Evolutionary conservation across 1,284 basidiomycete genomes (phyloP), one percentile per base, ranked within the genome.

Genomic region (Trichosporon coremiiforme): DNA sequence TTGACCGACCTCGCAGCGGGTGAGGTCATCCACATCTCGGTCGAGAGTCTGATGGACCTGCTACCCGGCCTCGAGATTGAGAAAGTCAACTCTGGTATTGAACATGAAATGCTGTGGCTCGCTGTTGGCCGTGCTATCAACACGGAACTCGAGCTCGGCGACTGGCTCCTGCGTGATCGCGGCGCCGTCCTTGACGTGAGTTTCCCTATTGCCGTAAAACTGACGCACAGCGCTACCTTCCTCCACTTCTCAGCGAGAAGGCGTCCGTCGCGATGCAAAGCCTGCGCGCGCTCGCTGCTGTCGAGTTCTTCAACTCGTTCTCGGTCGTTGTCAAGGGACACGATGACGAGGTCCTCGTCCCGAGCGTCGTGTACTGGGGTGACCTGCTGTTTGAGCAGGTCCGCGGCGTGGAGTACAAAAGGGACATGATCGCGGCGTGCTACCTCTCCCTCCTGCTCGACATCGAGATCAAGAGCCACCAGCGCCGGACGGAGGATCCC

Each of bases 71-170:
- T 64, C 17, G 73, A 75, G 22, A 20, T 66, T 41, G 29, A 33
- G 57, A 1, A 69, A 66, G 31, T 66, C 66, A n/a, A 65, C 2
- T 71, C 71, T 33, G 75, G 76, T 1, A 45, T 77, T 8, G 80
- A 79, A 55, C 76, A 72, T 33, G 81, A 82, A 64, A 66, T 81
- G 12, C 22, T 80, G 4, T 82, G 81, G 81, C 66, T 78, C 17
- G 75, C 80, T 3, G 71, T 76, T 0, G 76, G 71, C 1, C 72
- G 66, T 22, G 69, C 70, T 2, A 64, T 79, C 7, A 64, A 65
- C 4, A 67, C 68, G 3, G 71, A 77, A n/a, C 68, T 57, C 12
- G 31, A 60, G 9, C 62, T 78, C 8, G 74, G 74, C 2, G 62
- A 53, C 0, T 82, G 81, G 81, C 67, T 80, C 2, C 53, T 81